Evolutionary conservation across 2,329 filamentous ascomycete genomes (phyloP).

Genomic region (Colletotrichum lindemuthianum): DNA sequence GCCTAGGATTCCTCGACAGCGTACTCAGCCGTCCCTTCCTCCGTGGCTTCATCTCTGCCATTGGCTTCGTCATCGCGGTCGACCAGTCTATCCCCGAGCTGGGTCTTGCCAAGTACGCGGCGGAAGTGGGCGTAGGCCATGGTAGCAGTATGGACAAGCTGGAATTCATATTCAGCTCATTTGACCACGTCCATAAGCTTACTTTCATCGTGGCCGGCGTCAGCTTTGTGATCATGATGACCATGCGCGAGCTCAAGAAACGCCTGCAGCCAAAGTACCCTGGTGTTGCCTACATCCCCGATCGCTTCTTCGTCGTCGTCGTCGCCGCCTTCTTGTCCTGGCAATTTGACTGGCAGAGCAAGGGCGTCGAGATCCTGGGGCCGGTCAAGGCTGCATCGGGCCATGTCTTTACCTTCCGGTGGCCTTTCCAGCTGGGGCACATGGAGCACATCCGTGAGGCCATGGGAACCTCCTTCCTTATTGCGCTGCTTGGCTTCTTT

Average conservation of each 20-base stretch:
- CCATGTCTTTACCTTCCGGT: constrained; percentile 81
- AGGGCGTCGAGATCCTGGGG: constrained; percentile 86
- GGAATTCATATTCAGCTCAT: constrained; percentile 77
- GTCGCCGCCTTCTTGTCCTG: constrained; percentile 84
- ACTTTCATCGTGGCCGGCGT: constrained; percentile 81
- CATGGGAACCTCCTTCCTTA: constrained; percentile 91
- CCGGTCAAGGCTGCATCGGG: constrained; percentile 79
- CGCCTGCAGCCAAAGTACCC: constrained; percentile 82
- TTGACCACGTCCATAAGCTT: constrained; percentile 73
- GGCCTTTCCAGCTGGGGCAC: constrained; percentile 81
- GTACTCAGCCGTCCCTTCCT: constrained; percentile 93
- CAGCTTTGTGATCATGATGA: constrained; percentile 89
- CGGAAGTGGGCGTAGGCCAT: constrained; percentile 74
- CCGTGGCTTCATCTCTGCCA: constrained; percentile 95
- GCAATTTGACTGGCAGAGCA: constrained; percentile 78
- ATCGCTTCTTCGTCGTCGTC: constrained; percentile 90
- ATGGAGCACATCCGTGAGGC: constrained; percentile 86
- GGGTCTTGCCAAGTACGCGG: constrained; percentile 76
- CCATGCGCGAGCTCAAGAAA: constrained; percentile 85
- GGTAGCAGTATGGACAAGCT: constrained; percentile 90
- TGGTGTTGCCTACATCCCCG: constrained; percentile 86
- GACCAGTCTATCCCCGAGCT: constrained; percentile 94
- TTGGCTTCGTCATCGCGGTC: constrained; percentile 94
- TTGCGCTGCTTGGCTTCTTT: constrained; percentile 96
- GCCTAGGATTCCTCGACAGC: constrained; percentile 92